phyloP scores from a whole-genome alignment of 179 eudicot genomes.

The Actinidia chinensis region DNA sequence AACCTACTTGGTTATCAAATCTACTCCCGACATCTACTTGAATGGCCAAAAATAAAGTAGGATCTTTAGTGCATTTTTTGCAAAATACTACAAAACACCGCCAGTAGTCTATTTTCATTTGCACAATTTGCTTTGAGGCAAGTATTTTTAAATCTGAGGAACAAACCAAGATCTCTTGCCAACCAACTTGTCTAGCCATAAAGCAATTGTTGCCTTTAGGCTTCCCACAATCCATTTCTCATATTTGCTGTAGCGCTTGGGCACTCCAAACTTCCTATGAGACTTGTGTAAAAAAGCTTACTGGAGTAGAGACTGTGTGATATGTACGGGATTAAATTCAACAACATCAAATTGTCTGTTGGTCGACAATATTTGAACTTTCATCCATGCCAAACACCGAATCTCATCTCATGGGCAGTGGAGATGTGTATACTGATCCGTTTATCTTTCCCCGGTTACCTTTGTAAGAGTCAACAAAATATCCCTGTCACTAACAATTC shows the following conservation, averaged over 20 bases:
- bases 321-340: background rate
- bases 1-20: background rate
- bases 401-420: background rate
- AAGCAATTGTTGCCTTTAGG: background rate
- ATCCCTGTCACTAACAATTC: background rate
- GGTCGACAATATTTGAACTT: background rate
- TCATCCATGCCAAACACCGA: background rate
- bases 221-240: background rate
- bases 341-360: background rate
- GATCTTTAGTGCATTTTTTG: too few species aligned
- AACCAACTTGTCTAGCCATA: background rate
- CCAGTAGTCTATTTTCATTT: too few species aligned
- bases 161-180: slow-evolving; percentile 8
- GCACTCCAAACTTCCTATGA: background rate
- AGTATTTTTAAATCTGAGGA: too few species aligned
- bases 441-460: background rate
- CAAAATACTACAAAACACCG: too few species aligned
- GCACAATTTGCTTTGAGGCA: too few species aligned
- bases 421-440: background rate
- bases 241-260: background rate
- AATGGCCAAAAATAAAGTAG: too few species aligned
- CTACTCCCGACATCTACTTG: background rate
- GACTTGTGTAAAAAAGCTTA: background rate
- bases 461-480: background rate
- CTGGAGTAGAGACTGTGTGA: background rate